Evolutionary conservation across 139 green algal genomes (phyloP).

Genomic region (Coccomyxa sp.): DNA sequence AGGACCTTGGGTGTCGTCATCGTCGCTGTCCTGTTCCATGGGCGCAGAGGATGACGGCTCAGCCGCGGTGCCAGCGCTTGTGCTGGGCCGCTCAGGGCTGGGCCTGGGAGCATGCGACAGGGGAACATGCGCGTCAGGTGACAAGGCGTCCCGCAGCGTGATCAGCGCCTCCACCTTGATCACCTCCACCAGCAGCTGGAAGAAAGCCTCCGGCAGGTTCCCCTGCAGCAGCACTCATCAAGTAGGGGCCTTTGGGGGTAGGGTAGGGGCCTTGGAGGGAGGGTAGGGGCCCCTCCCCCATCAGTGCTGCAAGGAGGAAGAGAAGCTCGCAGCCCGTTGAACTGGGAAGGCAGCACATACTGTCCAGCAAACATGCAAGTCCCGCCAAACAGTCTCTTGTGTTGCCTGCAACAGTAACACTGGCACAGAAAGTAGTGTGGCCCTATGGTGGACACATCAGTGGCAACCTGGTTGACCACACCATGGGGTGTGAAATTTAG

Average conservation of each 20-base stretch:
- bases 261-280: not conserved
- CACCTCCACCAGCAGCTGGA: slow-evolving; percentile 42
- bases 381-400: too few species aligned
- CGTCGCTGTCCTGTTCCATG: not conserved
- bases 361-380: too few species aligned
- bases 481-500: too few species aligned
- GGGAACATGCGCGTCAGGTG: slow-evolving; percentile 11
- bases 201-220: slow-evolving; percentile 24
- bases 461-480: too few species aligned
- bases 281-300: too few species aligned
- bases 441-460: too few species aligned
- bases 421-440: too few species aligned
- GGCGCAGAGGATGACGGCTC: not conserved
- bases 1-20: too few species aligned
- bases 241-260: not conserved
- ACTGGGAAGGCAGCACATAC: too few species aligned
- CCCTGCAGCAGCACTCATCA: not conserved
- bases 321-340: too few species aligned
- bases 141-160: slow-evolving; percentile 46
- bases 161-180: slow-evolving; percentile 43
- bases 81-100: not conserved
- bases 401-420: too few species aligned
- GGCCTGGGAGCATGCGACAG: not conserved
- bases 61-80: not conserved
- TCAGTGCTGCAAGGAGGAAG: too few species aligned